A percentile compares a stretch with the other conserved stretches of the same genome.
Evolutionary conservation across 306 rosid genomes (phyloP).

Genomic region (Hippophae rhamnoides): DNA sequence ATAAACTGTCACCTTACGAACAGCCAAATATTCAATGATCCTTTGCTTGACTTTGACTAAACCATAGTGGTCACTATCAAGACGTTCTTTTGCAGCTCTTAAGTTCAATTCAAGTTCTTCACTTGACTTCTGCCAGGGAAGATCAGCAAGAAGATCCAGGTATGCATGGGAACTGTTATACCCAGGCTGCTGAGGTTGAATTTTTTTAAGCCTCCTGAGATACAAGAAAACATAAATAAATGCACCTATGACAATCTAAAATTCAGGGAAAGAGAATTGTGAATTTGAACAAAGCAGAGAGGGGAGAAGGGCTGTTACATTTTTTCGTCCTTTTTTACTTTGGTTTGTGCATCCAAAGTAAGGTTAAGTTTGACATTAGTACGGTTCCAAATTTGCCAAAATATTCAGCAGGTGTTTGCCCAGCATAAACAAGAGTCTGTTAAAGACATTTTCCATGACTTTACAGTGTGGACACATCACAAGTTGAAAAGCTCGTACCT

Average conservation of each 20-base stretch:
- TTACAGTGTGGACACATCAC: too few species aligned
- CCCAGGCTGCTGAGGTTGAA: conserved; percentile 99
- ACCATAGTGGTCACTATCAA: conserved; percentile 91
- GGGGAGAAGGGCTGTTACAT: too few species aligned
- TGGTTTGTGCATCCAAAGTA: too few species aligned
- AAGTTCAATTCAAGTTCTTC: conserved; percentile 78
- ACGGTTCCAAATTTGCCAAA: too few species aligned
- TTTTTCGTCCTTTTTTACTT: too few species aligned
- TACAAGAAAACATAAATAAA: conserved; percentile 8
- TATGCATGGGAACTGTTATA: conserved; percentile 83
- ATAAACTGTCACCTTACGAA: conserved; percentile 66
- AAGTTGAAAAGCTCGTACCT: too few species aligned
- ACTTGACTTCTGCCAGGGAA: conserved; percentile 83
- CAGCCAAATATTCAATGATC: conserved; percentile 90
- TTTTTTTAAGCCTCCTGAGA: conserved; percentile 90
- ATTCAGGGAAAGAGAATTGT: background rate
- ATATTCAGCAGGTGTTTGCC: too few species aligned
- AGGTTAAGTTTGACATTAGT: too few species aligned
- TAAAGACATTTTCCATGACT: too few species aligned
- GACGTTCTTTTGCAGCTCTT: conserved; percentile 76
- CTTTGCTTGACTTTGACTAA: conserved; percentile 88
- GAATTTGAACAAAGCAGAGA: background rate
- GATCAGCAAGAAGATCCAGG: conserved; percentile 95
- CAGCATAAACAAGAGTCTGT: too few species aligned
- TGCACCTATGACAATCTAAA: background rate